A percentile compares a stretch with the other conserved stretches of the same genome.
phyloP scores from a whole-genome alignment of 2,329 filamentous ascomycete species.

The Aureobasidium sp. region DNA sequence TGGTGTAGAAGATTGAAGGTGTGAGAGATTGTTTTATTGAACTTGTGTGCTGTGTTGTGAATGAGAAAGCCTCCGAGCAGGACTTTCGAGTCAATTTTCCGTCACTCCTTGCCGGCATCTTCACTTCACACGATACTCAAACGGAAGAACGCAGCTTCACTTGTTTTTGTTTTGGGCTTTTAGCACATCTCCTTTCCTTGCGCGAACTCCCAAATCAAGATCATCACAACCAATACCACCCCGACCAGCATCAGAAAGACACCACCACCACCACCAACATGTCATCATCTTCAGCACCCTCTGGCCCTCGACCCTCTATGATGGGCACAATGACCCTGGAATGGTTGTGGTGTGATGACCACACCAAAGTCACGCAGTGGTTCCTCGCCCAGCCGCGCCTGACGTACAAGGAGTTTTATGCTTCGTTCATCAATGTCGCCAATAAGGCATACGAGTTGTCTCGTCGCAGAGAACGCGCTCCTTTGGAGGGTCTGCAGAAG shows the following conservation, averaged over 20 bases:
- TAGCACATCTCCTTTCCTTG: no score
- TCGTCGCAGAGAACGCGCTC: neutral
- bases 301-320: neutral
- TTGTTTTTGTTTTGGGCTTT: no score
- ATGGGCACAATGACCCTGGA: neutral
- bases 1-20: no score
- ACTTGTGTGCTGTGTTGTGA: no score
- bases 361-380: neutral
- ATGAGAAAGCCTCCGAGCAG: no score
- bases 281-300: neutral
- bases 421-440: neutral
- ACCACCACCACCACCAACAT: neutral
- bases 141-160: no score
- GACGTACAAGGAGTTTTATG: neutral
- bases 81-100: no score
- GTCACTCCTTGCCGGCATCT: no score
- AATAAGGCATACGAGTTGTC: neutral
- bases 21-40: no score
- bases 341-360: conserved; percentile 5
- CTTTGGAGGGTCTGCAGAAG: neutral
- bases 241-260: neutral
- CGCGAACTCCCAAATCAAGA: neutral
- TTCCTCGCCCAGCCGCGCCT: neutral
- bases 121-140: no score
- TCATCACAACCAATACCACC: neutral